phyloP scores from a whole-genome alignment of 495 filamentous ascomycete genomes.

The Gamarada debralockiae region DNA sequence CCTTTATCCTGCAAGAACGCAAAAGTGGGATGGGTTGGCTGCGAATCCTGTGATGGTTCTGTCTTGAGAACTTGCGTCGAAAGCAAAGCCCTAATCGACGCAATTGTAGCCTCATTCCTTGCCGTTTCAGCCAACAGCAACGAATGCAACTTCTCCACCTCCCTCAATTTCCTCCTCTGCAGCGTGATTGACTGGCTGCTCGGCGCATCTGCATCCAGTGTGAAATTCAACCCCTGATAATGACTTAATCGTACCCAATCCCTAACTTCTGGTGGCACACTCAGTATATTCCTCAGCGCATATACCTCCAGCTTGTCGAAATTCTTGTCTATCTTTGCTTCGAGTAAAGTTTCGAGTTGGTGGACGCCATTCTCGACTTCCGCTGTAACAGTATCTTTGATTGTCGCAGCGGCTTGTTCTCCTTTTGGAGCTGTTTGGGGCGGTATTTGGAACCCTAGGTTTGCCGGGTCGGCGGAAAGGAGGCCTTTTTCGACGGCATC shows the following conservation, averaged over 20 bases:
- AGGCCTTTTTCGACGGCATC: slow-evolving; percentile 79
- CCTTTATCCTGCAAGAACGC: slow-evolving; percentile 45
- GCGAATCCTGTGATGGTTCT: slow-evolving; percentile 6
- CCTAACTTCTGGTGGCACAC: slow-evolving; percentile 66
- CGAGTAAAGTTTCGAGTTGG: slow-evolving; percentile 92
- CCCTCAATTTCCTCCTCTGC: slow-evolving; percentile 73
- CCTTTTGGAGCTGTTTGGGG: slow-evolving; percentile 46
- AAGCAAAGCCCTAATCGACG: slow-evolving; percentile 57
- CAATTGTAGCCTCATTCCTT: slow-evolving; percentile 71
- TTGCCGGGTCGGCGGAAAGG: slow-evolving; percentile 60
- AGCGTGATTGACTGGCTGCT: slow-evolving; percentile 62
- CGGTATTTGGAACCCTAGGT: slow-evolving; percentile 68
- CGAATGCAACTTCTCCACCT: slow-evolving; percentile 73
- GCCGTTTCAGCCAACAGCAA: slow-evolving; percentile 69
- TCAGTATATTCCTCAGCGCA: slow-evolving; percentile 82
- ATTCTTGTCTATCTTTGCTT: slow-evolving; percentile 68
- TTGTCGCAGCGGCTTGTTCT: slow-evolving; percentile 34
- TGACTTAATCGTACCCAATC: slow-evolving; percentile 77
- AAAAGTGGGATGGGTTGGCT: slow-evolving; percentile 34
- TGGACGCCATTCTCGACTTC: slow-evolving; percentile 91
- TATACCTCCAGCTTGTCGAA: slow-evolving; percentile 83
- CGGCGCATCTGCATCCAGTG: slow-evolving; percentile 35
- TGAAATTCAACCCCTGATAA: slow-evolving; percentile 58
- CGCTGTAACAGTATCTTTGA: slow-evolving; percentile 45
- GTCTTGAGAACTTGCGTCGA: slow-evolving; percentile 29